These are phyloP conservation scores for Cyclaneusma minus DNA, from an alignment of 2,329 filamentous ascomycete species.

Conservation along the genomic window DNA sequence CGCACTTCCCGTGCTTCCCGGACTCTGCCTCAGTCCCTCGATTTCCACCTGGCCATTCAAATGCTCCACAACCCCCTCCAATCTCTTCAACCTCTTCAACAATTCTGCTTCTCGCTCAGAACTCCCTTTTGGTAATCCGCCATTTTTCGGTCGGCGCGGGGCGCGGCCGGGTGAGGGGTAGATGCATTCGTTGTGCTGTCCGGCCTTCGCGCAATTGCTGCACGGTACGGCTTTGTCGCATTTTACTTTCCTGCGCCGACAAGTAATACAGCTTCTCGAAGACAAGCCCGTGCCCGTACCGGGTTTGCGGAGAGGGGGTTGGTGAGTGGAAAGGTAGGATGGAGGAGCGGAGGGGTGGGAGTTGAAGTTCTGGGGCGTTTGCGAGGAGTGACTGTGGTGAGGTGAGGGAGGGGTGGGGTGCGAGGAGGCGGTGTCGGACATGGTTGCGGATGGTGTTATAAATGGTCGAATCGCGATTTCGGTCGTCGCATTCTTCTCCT, in stretches of 20 bases:
- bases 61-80: slow-evolving; percentile 63
- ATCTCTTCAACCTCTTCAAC: slow-evolving; percentile 53
- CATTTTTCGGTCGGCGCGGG: slow-evolving; percentile 49
- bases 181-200: slow-evolving; percentile 55
- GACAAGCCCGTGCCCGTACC: slow-evolving; percentile 9
- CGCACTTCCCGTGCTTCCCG: background rate
- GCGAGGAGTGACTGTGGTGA: too few relatives aligned
- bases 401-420: too few relatives aligned
- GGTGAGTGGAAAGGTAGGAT: too few relatives aligned
- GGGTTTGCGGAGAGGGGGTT: too few relatives aligned
- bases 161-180: slow-evolving; percentile 63
- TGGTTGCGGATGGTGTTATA: too few relatives aligned
- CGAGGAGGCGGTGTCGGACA: too few relatives aligned
- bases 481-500: too few relatives aligned
- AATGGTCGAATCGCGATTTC: too few relatives aligned
- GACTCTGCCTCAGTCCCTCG: slow-evolving; percentile 9
- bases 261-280: slow-evolving; percentile 31
- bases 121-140: slow-evolving; percentile 38
- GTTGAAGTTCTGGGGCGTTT: too few relatives aligned
- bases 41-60: slow-evolving; percentile 42
- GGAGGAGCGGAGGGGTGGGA: too few relatives aligned
- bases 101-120: slow-evolving; percentile 52
- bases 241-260: slow-evolving; percentile 49
- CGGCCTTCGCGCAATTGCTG: slow-evolving; percentile 56
- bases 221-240: slow-evolving; percentile 64